Conservation (phyloP, 2,329 filamentous ascomycete genomes). For the Neophaeococcomyces aloes region DNA sequence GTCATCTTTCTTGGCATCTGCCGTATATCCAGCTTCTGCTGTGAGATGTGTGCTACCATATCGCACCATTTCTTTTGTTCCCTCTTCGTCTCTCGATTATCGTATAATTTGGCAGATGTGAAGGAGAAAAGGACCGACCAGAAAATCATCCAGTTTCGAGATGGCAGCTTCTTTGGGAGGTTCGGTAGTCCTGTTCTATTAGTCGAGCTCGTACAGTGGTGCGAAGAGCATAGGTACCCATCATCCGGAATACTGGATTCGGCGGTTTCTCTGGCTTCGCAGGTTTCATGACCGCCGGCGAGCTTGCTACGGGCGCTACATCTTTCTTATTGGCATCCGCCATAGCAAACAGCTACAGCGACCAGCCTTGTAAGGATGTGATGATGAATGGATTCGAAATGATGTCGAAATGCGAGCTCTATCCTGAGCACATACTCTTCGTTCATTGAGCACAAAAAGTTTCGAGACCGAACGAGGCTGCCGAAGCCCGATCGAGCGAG, state of each 20-base stretch:
- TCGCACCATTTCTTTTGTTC: slow-evolving; percentile 78
- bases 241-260: slow-evolving; percentile 66
- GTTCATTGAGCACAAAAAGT: slow-evolving; percentile 1
- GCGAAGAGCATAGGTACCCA: slow-evolving; percentile 40
- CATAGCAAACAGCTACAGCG: slow-evolving; percentile 21
- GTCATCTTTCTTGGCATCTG: slow-evolving; percentile 74
- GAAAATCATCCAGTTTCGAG: slow-evolving; percentile 97
- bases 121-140: slow-evolving; percentile 67
- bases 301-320: slow-evolving; percentile 11
- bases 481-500: too few relatives aligned
- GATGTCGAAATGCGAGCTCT: background rate
- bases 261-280: slow-evolving; percentile 39
- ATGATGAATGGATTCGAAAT: background rate
- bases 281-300: slow-evolving; percentile 26
- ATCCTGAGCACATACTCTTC: slow-evolving; percentile 1
- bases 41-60: slow-evolving; percentile 71
- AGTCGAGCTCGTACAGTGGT: slow-evolving; percentile 8
- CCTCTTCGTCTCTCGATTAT: slow-evolving; percentile 78
- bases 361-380: background rate
- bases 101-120: slow-evolving; percentile 74
- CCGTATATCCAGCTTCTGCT: slow-evolving; percentile 61
- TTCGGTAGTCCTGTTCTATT: slow-evolving; percentile 59
- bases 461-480: slow-evolving; percentile 4
- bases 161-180: slow-evolving; percentile 73
- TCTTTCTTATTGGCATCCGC: slow-evolving; percentile 28